phyloP scores from a whole-genome alignment of 2,329 filamentous ascomycete genomes.

The Microdochium paspali region DNA sequence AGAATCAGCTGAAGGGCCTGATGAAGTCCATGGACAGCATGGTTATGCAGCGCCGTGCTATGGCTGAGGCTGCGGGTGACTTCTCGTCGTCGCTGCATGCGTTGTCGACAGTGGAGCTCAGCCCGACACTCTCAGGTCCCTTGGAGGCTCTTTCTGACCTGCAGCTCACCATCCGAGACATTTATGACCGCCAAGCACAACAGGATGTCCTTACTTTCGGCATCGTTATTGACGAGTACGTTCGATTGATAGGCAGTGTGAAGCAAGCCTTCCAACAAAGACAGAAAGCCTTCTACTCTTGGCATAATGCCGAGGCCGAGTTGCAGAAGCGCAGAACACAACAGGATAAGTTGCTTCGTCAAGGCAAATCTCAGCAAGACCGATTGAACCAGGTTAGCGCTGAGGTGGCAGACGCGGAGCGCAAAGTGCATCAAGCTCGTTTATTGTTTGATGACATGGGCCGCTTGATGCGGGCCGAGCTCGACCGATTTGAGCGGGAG shows the following conservation, averaged over 20 bases:
- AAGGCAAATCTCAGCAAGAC: constrained; percentile 94
- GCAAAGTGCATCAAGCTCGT: constrained; percentile 82
- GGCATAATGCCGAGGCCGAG: constrained; percentile 86
- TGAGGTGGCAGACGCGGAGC: constrained; percentile 90
- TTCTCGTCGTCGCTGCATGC: constrained; percentile 91
- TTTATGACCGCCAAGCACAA: constrained; percentile 94
- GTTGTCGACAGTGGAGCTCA: constrained; percentile 85
- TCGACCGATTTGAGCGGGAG: constrained; percentile 90
- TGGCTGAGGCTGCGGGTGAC: constrained; percentile 87
- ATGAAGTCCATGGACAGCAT: constrained; percentile 93
- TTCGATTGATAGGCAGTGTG: constrained; percentile 87
- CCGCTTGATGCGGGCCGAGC: constrained; percentile 76
- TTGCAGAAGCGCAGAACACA: constrained; percentile 79
- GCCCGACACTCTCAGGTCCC: constrained; percentile 76
- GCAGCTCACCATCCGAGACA: constrained; percentile 85
- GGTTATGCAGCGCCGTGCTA: constrained; percentile 81
- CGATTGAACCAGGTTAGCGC: constrained; percentile 84
- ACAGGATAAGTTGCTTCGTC: constrained; percentile 90
- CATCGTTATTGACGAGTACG: constrained; percentile 97
- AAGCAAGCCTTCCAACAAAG: constrained; percentile 89
- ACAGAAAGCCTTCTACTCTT: constrained; percentile 91
- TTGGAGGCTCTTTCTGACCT: constrained; percentile 87
- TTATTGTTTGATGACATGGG: constrained; percentile 97
- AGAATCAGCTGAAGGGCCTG: constrained; percentile 81
- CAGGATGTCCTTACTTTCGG: constrained; percentile 94